Conservation (phyloP, 176 grass and related monocot genomes). For the Rhynchospora pubera region DNA sequence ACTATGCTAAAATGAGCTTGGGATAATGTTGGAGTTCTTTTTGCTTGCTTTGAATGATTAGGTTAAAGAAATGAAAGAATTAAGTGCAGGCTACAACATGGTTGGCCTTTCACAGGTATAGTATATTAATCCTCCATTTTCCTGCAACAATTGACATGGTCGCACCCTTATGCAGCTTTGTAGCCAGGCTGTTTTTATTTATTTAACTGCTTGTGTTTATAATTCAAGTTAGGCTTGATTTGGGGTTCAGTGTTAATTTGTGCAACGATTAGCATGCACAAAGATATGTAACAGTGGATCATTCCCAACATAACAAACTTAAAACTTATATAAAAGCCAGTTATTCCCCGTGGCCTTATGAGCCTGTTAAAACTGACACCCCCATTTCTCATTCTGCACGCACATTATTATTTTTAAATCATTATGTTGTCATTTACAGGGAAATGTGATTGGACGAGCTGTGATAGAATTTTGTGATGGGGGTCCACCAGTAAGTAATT, state of each 20-base stretch:
- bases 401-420: background rate
- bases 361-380: background rate
- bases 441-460: conserved; percentile 87
- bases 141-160: background rate
- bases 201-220: background rate
- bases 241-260: background rate
- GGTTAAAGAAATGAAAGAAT: conserved; percentile 87
- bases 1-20: conserved; percentile 4
- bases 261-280: background rate
- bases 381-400: background rate
- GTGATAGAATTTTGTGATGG: conserved; percentile 67
- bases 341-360: background rate
- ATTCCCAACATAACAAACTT: background rate
- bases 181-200: background rate
- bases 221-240: background rate
- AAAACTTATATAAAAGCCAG: background rate
- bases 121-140: conserved; percentile 16
- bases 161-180: background rate
- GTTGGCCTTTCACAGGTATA: conserved; percentile 86
- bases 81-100: conserved; percentile 74
- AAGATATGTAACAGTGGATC: too few relatives aligned
- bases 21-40: conserved; percentile 25
- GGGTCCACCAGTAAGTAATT: conserved; percentile 68
- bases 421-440: conserved; percentile 36
- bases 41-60: conserved; percentile 34